Conservation (phyloP, 768 basidiomycete species). For the Asterophora parasitica region DNA sequence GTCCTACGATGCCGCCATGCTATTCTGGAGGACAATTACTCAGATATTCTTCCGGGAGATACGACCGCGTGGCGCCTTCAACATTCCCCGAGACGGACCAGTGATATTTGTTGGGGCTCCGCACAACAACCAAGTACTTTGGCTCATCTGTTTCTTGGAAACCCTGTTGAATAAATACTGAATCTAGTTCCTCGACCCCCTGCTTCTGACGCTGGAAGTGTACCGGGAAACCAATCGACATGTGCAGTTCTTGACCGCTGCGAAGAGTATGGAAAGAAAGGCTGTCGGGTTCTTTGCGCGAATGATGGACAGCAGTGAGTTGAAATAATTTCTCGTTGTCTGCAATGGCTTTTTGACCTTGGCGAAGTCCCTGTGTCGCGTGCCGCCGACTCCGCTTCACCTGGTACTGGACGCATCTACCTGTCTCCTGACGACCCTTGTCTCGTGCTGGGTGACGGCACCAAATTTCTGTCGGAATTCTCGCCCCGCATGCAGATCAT, state of each 20-base stretch:
- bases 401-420: slow-evolving; percentile 68
- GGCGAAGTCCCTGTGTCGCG: slow-evolving; percentile 83
- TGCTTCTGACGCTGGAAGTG: slow-evolving; percentile 81
- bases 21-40: slow-evolving; percentile 82
- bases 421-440: slow-evolving; percentile 75
- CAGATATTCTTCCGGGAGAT: slow-evolving; percentile 97
- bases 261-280: slow-evolving; percentile 77
- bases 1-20: slow-evolving; percentile 68
- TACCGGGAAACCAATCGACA: slow-evolving; percentile 77
- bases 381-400: slow-evolving; percentile 79
- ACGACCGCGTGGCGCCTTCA: slow-evolving; percentile 89
- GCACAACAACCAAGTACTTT: slow-evolving; percentile 79
- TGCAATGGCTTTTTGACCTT: slow-evolving; percentile 8
- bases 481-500: slow-evolving; percentile 78
- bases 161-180: slow-evolving; percentile 13
- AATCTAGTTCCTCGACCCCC: slow-evolving; percentile 83
- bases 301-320: slow-evolving; percentile 84
- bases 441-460: slow-evolving; percentile 77
- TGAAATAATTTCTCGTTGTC: not conserved
- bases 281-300: slow-evolving; percentile 78
- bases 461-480: slow-evolving; percentile 72
- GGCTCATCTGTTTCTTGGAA: slow-evolving; percentile 3
- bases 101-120: slow-evolving; percentile 92
- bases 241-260: slow-evolving; percentile 86
- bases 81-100: slow-evolving; percentile 86